phyloP scores from a whole-genome alignment of 2,329 filamentous ascomycete genomes.

The Didymella exigua region DNA sequence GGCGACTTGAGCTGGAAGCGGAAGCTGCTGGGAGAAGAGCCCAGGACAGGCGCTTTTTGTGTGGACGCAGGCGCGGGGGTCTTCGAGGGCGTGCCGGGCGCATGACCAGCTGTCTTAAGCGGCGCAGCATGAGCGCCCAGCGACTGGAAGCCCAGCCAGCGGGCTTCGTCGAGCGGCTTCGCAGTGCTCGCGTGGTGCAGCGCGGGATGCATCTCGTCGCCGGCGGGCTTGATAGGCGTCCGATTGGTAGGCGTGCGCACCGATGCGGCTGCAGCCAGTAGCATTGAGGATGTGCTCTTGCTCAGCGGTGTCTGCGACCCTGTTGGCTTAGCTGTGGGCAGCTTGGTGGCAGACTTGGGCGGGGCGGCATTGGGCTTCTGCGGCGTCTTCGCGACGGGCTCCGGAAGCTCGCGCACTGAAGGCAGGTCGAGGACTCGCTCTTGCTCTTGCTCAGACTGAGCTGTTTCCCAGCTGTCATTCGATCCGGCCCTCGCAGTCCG shows the following conservation, averaged over 20 bases:
- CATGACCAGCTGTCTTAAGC: slow-evolving; percentile 50
- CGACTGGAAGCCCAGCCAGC: slow-evolving; percentile 77
- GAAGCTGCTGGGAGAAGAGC: slow-evolving; percentile 63
- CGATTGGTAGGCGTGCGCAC: slow-evolving; percentile 62
- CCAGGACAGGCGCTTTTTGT: slow-evolving; percentile 17
- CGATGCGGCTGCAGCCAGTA: slow-evolving; percentile 25
- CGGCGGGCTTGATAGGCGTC: slow-evolving; percentile 70
- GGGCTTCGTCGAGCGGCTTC: slow-evolving; percentile 76
- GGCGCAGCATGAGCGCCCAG: slow-evolving; percentile 65
- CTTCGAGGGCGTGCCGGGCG: slow-evolving; percentile 70
- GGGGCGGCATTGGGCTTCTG: slow-evolving; percentile 25
- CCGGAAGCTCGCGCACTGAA: slow-evolving; percentile 28
- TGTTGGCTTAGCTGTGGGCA: slow-evolving; percentile 28
- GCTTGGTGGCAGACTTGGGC: slow-evolving; percentile 26
- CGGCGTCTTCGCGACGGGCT: slow-evolving; percentile 30
- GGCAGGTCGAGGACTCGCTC: slow-evolving; percentile 25
- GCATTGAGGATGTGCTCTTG: slow-evolving; percentile 33
- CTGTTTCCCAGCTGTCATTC: slow-evolving; percentile 38
- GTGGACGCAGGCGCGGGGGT: slow-evolving; percentile 36
- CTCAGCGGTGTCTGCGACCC: slow-evolving; percentile 58
- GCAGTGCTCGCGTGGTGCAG: slow-evolving; percentile 76
- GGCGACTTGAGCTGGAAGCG: slow-evolving; percentile 67
- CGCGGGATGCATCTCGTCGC: slow-evolving; percentile 89
- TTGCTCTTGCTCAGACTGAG: slow-evolving; percentile 27
- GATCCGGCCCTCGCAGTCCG: slow-evolving; percentile 20